Evolutionary conservation across 805 yeast species (phyloP).

Genomic region (Saturnispora sanitii): DNA sequence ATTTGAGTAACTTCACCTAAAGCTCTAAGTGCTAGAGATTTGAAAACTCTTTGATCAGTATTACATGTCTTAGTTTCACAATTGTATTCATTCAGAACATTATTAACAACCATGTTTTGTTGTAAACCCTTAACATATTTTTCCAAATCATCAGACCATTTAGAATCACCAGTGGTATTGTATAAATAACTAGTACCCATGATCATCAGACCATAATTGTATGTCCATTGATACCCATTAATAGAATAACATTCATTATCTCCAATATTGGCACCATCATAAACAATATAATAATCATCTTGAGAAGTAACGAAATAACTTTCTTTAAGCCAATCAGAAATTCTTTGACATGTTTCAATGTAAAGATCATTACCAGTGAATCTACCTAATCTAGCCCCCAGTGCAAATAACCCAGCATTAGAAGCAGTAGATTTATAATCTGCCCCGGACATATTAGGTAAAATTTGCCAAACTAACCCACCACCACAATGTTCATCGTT

Average conservation of each 20-base stretch:
- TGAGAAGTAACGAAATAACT: slow-evolving; percentile 36
- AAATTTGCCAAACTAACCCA: slow-evolving; percentile 95
- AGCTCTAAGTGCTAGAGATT: slow-evolving; percentile 27
- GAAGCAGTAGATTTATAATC: slow-evolving; percentile 85
- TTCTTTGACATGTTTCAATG: slow-evolving; percentile 60
- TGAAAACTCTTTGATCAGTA: slow-evolving; percentile 69
- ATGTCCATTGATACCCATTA: slow-evolving; percentile 50
- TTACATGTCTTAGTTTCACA: slow-evolving; percentile 52
- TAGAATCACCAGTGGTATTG: slow-evolving; percentile 41
- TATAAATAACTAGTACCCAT: slow-evolving; percentile 65
- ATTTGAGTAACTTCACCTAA: slow-evolving; percentile 22
- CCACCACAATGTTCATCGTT: slow-evolving; percentile 78
- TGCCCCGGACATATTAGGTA: slow-evolving; percentile 87
- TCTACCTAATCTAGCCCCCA: slow-evolving; percentile 80
- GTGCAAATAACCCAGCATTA: slow-evolving; percentile 78
- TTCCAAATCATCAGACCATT: slow-evolving; percentile 33
- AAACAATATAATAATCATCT: slow-evolving; percentile 36
- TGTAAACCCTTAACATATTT: slow-evolving; percentile 30
- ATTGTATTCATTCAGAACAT: slow-evolving; percentile 49
- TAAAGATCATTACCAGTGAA: slow-evolving; percentile 68
- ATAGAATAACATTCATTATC: slow-evolving; percentile 39
- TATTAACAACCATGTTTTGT: slow-evolving; percentile 30
- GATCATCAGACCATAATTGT: slow-evolving; percentile 57
- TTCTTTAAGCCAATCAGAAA: slow-evolving; percentile 71
- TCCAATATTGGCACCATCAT: slow-evolving; percentile 54